Evolutionary conservation across 1,284 basidiomycete species (phyloP).

Genomic region (Tilletiaria anomala): DNA sequence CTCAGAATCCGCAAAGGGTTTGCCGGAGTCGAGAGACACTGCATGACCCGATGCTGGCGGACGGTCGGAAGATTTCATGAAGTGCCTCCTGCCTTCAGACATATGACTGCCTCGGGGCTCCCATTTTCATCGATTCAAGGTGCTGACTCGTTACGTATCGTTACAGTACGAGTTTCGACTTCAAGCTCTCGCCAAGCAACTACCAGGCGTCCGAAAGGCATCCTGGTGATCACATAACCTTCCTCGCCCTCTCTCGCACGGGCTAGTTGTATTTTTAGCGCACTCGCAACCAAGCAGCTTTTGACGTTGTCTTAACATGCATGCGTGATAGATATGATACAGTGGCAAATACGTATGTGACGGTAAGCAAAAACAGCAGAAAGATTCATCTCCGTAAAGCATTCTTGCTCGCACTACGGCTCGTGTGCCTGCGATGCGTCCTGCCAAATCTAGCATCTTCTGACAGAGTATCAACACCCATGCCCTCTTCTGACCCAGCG

Average conservation of each 20-base stretch:
- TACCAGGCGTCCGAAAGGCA: slow-evolving; percentile 75
- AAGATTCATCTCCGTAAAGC: slow-evolving; percentile 12
- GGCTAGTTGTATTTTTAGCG: too few species aligned
- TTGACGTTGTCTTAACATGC: too few species aligned
- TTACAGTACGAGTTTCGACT: slow-evolving; percentile 74
- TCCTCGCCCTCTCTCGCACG: too few species aligned
- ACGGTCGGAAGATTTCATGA: not conserved
- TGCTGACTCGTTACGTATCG: not conserved
- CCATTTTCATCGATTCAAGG: too few species aligned
- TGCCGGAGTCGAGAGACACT: slow-evolving; percentile 2
- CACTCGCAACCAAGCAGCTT: too few species aligned
- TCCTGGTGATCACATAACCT: too few species aligned
- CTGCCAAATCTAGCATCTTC: slow-evolving; percentile 50
- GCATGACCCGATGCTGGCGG: slow-evolving; percentile 3
- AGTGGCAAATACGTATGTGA: too few species aligned
- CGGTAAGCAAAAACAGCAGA: too few species aligned
- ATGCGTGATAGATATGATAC: too few species aligned
- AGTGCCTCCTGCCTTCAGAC: too few species aligned
- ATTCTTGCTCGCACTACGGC: slow-evolving; percentile 34
- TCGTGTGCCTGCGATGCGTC: slow-evolving; percentile 20
- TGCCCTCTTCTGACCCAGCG: slow-evolving; percentile 29
- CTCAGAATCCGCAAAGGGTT: slow-evolving; percentile 2
- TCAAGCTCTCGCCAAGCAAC: slow-evolving; percentile 59
- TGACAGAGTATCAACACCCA: slow-evolving; percentile 61
- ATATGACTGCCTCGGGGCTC: too few species aligned